Percentiles rank a stretch among this genome's conserved stretches.
Conservation (phyloP, 164 flowering plant genomes). For the Stephania cephalantha region DNA sequence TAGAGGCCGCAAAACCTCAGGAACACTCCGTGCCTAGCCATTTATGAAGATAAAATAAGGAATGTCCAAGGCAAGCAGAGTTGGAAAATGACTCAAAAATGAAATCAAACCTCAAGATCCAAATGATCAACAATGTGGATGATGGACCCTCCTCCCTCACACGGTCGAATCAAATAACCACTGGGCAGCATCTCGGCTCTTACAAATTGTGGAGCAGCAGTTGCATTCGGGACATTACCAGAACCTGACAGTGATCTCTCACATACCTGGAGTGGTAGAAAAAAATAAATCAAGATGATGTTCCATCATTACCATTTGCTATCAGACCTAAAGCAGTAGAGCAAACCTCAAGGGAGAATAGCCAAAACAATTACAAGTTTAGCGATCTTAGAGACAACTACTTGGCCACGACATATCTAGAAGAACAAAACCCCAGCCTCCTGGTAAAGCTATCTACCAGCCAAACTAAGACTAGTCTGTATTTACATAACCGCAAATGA, state of each 20-base stretch:
- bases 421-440: background rate
- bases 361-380: background rate
- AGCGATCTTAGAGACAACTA: background rate
- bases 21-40: slow-evolving; percentile 69
- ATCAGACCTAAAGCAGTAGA: background rate
- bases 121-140: slow-evolving; percentile 76
- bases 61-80: background rate
- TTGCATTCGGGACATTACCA: slow-evolving; percentile 64
- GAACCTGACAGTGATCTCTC: slow-evolving; percentile 80
- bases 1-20: slow-evolving; percentile 78
- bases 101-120: slow-evolving; percentile 55
- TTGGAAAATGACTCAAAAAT: background rate
- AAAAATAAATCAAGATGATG: background rate
- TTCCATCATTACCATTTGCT: background rate
- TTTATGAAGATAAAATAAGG: background rate
- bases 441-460: background rate
- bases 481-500: background rate
- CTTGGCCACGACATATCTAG: background rate
- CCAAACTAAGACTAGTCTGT: background rate
- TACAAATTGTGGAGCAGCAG: slow-evolving; percentile 53
- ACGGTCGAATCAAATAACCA: slow-evolving; percentile 72
- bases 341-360: background rate
- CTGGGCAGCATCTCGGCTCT: slow-evolving; percentile 77
- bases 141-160: slow-evolving; percentile 80
- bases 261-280: slow-evolving; percentile 44